Evolutionary conservation across 345 rosid species (phyloP).

Genomic region (Citrus trifoliata): DNA sequence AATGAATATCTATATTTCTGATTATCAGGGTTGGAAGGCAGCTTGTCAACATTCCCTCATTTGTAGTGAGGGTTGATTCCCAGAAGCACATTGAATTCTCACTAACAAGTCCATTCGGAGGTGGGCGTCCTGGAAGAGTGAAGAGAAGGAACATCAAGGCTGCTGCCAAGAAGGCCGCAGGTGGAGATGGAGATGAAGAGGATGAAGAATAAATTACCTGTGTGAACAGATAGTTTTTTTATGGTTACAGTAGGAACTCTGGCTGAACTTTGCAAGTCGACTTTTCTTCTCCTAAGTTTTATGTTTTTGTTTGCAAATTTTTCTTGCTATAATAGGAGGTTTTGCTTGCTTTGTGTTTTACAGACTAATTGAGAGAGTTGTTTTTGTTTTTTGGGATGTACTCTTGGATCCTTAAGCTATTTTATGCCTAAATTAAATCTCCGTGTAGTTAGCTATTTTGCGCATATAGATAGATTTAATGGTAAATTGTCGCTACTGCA

Average conservation of each 20-base stretch:
- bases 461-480: no score
- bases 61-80: conserved; percentile 39
- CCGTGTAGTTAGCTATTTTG: no score
- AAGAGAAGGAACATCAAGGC: conserved; percentile 42
- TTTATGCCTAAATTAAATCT: neutral
- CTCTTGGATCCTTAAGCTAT: neutral
- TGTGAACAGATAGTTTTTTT: neutral
- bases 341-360: neutral
- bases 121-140: conserved; percentile 40
- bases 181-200: conserved; percentile 44
- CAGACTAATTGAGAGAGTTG: neutral
- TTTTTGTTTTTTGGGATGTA: neutral
- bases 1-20: neutral
- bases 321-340: neutral
- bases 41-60: conserved; percentile 36
- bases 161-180: conserved; percentile 34
- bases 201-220: conserved; percentile 21
- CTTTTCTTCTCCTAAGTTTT: neutral
- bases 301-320: neutral
- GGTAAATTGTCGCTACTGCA: no score
- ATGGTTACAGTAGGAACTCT: conserved; percentile 1
- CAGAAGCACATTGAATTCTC: conserved; percentile 35
- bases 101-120: conserved; percentile 30
- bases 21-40: conserved; percentile 37
- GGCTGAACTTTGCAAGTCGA: neutral